Conservation (phyloP, 2,329 filamentous ascomycete genomes). For the Phyllosticta citribraziliensis region DNA sequence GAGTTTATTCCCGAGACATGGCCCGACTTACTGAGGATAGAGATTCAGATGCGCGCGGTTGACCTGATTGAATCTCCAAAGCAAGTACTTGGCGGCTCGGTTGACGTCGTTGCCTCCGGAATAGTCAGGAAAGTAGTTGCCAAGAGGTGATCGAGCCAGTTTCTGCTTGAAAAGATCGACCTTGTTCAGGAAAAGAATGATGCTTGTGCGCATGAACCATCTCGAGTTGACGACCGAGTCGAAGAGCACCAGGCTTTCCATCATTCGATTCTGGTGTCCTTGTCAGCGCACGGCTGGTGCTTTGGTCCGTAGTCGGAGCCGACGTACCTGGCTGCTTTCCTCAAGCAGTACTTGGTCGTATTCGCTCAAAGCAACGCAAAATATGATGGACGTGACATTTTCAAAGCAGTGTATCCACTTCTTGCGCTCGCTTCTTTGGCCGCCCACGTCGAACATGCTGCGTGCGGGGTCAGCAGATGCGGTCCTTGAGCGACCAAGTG, state of each 20-base stretch:
- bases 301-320: no score
- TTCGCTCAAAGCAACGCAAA: conserved; percentile 94
- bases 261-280: conserved; percentile 81
- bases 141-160: conserved; percentile 75
- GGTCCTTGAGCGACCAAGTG: conserved; percentile 21
- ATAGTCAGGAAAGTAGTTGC: conserved; percentile 96
- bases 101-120: conserved; percentile 97
- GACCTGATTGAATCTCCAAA: conserved; percentile 98
- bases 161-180: conserved; percentile 98
- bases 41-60: conserved; percentile 92
- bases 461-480: conserved; percentile 9
- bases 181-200: conserved; percentile 98
- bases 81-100: conserved; percentile 90
- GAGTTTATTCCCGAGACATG: not conserved
- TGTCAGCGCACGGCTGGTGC: conserved; percentile 12
- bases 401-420: conserved; percentile 99
- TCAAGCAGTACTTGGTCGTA: conserved; percentile 96
- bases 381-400: conserved; percentile 98
- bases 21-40: conserved; percentile 78
- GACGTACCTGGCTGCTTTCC: conserved; percentile 83
- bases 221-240: conserved; percentile 97
- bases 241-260: conserved; percentile 93
- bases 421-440: conserved; percentile 93
- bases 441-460: conserved; percentile 99
- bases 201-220: conserved; percentile 98